phyloP scores from a whole-genome alignment of 345 rosid genomes.

The Boechera stricta region DNA sequence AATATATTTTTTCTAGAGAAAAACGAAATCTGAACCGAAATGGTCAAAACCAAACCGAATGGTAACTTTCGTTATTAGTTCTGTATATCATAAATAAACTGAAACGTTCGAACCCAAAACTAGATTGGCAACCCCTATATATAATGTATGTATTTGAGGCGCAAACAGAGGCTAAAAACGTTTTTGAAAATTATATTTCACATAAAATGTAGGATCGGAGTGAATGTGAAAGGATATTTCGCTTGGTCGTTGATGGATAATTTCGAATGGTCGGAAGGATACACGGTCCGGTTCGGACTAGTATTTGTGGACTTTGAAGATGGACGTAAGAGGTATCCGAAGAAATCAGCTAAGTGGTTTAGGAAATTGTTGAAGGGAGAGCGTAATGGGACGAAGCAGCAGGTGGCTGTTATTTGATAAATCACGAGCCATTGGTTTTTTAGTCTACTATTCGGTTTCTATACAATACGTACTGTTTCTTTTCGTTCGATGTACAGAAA shows the following conservation, averaged over 20 bases:
- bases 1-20: too few relatives aligned
- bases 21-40: not conserved
- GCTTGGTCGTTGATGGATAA: slow-evolving; percentile 57
- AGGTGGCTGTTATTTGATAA: slow-evolving; percentile 36
- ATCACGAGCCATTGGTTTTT: not conserved
- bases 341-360: slow-evolving; percentile 51
- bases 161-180: not conserved
- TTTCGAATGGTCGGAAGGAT: slow-evolving; percentile 53
- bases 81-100: not conserved
- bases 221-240: slow-evolving; percentile 50
- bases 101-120: not conserved
- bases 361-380: slow-evolving; percentile 34
- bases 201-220: slow-evolving; percentile 46
- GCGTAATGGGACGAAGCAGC: slow-evolving; percentile 2
- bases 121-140: not conserved
- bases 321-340: slow-evolving; percentile 44
- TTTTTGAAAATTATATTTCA: not conserved
- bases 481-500: not conserved
- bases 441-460: not conserved
- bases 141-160: not conserved
- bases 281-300: slow-evolving; percentile 51
- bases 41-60: not conserved
- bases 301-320: slow-evolving; percentile 49
- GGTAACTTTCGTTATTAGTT: not conserved
- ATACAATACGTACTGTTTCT: not conserved